Percentiles rank a stretch among this genome's conserved stretches.
These are phyloP conservation scores for Leishmania major DNA, from an alignment of 208 protist genomes.

Conservation along the genomic window DNA sequence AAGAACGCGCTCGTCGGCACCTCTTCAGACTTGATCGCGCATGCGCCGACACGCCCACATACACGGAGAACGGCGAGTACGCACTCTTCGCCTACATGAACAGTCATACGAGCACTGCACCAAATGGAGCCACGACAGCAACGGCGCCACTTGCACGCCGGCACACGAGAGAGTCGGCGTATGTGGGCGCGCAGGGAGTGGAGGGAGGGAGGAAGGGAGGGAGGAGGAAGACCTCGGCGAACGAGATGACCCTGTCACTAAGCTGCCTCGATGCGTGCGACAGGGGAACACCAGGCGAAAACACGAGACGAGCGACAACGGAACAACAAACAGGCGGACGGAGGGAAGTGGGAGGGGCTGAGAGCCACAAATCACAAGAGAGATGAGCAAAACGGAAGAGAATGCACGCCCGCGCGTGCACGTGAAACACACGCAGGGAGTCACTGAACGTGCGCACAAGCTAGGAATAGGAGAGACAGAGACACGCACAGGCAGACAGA, in stretches of 20 bases:
- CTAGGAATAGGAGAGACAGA: neutral
- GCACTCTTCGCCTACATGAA: neutral
- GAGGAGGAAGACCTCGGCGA: neutral
- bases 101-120: neutral
- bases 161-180: neutral
- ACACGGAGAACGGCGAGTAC: neutral
- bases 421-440: neutral
- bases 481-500: neutral
- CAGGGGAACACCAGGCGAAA: neutral
- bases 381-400: neutral
- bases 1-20: neutral
- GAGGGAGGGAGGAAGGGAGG: too few relatives aligned
- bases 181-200: neutral
- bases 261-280: neutral
- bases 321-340: neutral
- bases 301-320: neutral
- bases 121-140: neutral
- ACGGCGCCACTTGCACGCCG: neutral
- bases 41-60: neutral
- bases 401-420: neutral
- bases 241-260: neutral
- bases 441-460: neutral
- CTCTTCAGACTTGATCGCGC: neutral
- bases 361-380: neutral
- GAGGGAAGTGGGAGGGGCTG: neutral